Percentiles rank a stretch among this genome's conserved stretches.
Evolutionary conservation across 78 protist genomes (phyloP).

Genomic region (Anaeramoeba flamelloides): DNA sequence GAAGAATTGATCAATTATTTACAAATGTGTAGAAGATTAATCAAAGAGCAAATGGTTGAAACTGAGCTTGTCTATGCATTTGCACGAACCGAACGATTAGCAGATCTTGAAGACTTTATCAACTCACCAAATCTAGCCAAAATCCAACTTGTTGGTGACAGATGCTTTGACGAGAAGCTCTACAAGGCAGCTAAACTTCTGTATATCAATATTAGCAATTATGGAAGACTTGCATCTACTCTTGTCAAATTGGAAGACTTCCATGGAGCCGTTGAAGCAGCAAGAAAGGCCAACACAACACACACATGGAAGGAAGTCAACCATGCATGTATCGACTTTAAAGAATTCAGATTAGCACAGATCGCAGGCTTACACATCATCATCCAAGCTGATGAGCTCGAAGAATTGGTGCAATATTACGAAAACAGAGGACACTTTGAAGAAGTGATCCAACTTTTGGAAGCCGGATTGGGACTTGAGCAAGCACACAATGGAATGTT

Average conservation of each 20-base stretch:
- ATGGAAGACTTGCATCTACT: slow-evolving; percentile 70
- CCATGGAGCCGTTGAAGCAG: slow-evolving; percentile 93
- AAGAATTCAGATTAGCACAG: slow-evolving; percentile 92
- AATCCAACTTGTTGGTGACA: slow-evolving; percentile 54
- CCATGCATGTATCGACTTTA: slow-evolving; percentile 81
- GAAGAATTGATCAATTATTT: slow-evolving; percentile 64
- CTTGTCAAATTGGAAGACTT: slow-evolving; percentile 59
- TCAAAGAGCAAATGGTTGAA: slow-evolving; percentile 81
- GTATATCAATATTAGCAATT: slow-evolving; percentile 72
- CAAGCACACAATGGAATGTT: slow-evolving; percentile 93
- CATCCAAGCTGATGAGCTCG: slow-evolving; percentile 85
- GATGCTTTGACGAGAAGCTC: slow-evolving; percentile 73
- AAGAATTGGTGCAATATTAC: slow-evolving; percentile 52
- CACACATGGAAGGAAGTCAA: slow-evolving; percentile 90
- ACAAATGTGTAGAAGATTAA: slow-evolving; percentile 62
- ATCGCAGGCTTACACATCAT: slow-evolving; percentile 83
- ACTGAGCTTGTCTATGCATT: slow-evolving; percentile 77
- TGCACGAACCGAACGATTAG: slow-evolving; percentile 71
- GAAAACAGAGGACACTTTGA: slow-evolving; percentile 39
- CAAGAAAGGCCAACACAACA: slow-evolving; percentile 85
- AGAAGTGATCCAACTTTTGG: slow-evolving; percentile 34
- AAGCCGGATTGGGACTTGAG: slow-evolving; percentile 72
- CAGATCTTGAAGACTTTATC: slow-evolving; percentile 95
- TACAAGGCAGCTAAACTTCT: slow-evolving; percentile 88
- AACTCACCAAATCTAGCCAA: slow-evolving; percentile 52